Evolutionary conservation across 768 basidiomycete genomes (phyloP).

Genomic region (Suillus cothurnatus): DNA sequence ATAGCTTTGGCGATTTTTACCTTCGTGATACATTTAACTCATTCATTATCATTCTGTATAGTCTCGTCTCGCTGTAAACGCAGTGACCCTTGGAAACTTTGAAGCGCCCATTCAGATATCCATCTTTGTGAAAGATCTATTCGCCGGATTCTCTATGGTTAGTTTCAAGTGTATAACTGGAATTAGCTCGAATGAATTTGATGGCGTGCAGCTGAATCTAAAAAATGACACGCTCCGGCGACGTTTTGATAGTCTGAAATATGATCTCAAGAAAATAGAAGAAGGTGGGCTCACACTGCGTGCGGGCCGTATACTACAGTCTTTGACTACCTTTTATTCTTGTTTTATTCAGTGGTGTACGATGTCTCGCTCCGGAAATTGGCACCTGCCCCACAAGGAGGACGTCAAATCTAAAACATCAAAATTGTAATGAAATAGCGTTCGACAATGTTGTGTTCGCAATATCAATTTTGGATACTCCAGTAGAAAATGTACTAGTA

Average conservation of each 20-base stretch:
- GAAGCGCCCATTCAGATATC: slow-evolving; percentile 80
- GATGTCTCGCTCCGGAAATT: slow-evolving; percentile 80
- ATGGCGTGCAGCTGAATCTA: slow-evolving; percentile 63
- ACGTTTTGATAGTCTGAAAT: slow-evolving; percentile 81
- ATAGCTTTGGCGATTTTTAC: neutral
- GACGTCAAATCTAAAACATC: neutral
- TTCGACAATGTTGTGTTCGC: neutral
- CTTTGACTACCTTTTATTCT: slow-evolving; percentile 10
- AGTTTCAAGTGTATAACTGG: slow-evolving; percentile 12
- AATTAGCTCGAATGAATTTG: slow-evolving; percentile 1
- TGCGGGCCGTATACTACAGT: slow-evolving; percentile 2
- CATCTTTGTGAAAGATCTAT: slow-evolving; percentile 76
- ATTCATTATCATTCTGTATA: slow-evolving; percentile 28
- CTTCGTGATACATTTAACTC: slow-evolving; percentile 6
- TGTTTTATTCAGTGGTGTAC: slow-evolving; percentile 64
- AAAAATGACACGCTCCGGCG: slow-evolving; percentile 79
- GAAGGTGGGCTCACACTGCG: slow-evolving; percentile 55
- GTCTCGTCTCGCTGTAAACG: slow-evolving; percentile 80
- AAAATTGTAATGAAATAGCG: neutral
- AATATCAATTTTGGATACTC: neutral
- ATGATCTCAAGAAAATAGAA: slow-evolving; percentile 87
- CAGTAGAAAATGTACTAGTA: neutral
- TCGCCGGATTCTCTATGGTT: slow-evolving; percentile 85
- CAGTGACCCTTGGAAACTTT: slow-evolving; percentile 82
- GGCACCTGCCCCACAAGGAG: slow-evolving; percentile 18